A percentile compares a stretch with the other conserved stretches of the same genome.
Conservation (phyloP, 2,329 filamentous ascomycete species). For the Apiospora arundinis region DNA sequence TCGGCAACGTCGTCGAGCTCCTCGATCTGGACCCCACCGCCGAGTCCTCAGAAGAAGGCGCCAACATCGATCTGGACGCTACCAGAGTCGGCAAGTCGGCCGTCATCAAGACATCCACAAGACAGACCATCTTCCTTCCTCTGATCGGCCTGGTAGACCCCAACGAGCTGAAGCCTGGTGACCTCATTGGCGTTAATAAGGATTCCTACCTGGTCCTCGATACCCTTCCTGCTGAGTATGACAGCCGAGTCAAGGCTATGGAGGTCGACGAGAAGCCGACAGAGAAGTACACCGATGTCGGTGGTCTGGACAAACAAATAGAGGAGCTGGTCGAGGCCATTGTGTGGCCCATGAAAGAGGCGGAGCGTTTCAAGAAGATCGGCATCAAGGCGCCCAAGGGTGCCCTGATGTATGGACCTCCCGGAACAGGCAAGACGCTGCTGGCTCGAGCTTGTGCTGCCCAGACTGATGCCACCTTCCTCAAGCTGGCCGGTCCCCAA, state of each 20-base stretch:
- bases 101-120: slow-evolving; percentile 98
- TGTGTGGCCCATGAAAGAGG: slow-evolving; percentile 99
- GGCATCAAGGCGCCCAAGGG: slow-evolving; percentile 99
- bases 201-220: slow-evolving; percentile 98
- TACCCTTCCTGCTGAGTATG: slow-evolving; percentile 95
- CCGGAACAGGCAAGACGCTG: slow-evolving; percentile 88
- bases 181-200: slow-evolving; percentile 98
- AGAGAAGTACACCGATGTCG: slow-evolving; percentile 98
- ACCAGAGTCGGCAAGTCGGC: slow-evolving; percentile 97
- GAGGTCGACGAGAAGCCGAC: slow-evolving; percentile 99
- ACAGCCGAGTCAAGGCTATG: slow-evolving; percentile 99
- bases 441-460: slow-evolving; percentile 95
- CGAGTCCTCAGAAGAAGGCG: slow-evolving; percentile 95
- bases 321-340: slow-evolving; percentile 98
- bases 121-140: slow-evolving; percentile 97
- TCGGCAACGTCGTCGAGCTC: slow-evolving; percentile 97
- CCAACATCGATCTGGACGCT: slow-evolving; percentile 97
- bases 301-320: slow-evolving; percentile 97
- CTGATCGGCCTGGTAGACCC: slow-evolving; percentile 97
- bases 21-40: slow-evolving; percentile 95
- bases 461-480: slow-evolving; percentile 97
- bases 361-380: slow-evolving; percentile 98
- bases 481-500: slow-evolving; percentile 97
- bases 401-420: slow-evolving; percentile 96
- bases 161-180: slow-evolving; percentile 90